Evolutionary conservation across 129 eudicot genomes (phyloP), one percentile per base, ranked within the genome.

Genomic region (Flaveria ramosissima): DNA sequence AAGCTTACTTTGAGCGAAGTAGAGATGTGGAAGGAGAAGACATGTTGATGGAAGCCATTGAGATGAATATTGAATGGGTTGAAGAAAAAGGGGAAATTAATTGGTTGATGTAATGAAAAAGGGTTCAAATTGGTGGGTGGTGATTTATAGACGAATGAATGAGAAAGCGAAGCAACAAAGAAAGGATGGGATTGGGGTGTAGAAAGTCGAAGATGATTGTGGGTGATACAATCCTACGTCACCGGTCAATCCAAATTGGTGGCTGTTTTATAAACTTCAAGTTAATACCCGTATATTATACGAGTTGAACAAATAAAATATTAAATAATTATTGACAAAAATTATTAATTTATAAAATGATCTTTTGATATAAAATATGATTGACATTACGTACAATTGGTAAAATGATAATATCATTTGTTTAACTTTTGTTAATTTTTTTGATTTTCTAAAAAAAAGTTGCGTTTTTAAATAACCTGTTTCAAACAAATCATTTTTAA

Each of bases 1-100:
- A 26, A n/a, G 4, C 75, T 85, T 70, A 91, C 97, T 81, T 79
- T 36, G 94, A 74, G 75, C 81, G 86, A 51, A 90, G 74, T 23
- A 86, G 71, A 77, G 92, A 65, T 24, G 90, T 91, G 69, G 97
- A 86, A 12, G 89, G 78, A 82, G 88, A 83, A 79, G 92, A 88
- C 61, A 85, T 78, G 32, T 82, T 85, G 27, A 91, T 77, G 46
- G 97, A 86, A 79, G 94, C 94, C 97, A 88, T 16, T 6, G 32
- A 16, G 16, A 17, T 8, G 48, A 51, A 72, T 63, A 66, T 39
- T 30, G 73, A 63, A 71, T 55, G 16, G 46, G 32, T 15, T 63
- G 48, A 51, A 39, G 41, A 36, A 47, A 72, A 63, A 48, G n/a
- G 27, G 20, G 36, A 78, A 16, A 20, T 13, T 51, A 16, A 20